Percentiles rank a stretch among this genome's conserved stretches.
phyloP scores from a whole-genome alignment of 169 alveolate species.

The Plasmodium gonderi region DNA sequence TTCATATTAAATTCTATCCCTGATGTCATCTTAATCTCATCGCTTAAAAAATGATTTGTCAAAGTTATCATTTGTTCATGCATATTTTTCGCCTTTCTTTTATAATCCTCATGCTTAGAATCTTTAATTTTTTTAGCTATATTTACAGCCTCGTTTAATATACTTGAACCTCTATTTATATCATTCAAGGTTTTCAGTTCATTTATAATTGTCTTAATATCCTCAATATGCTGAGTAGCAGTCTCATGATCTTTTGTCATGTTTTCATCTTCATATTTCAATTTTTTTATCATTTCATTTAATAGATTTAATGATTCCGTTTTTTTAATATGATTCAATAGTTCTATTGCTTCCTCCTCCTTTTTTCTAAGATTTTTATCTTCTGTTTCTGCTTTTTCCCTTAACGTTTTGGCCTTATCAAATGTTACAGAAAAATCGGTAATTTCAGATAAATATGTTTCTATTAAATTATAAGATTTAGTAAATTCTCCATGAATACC shows the following conservation, averaged over 20 bases:
- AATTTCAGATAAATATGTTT: not conserved
- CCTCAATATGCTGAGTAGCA: not conserved
- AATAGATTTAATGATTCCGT: constrained; percentile 2
- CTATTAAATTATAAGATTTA: not conserved
- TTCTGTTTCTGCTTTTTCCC: not conserved
- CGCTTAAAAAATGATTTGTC: constrained; percentile 16
- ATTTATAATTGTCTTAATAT: not conserved
- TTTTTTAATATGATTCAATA: constrained; percentile 5
- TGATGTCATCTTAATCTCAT: not conserved
- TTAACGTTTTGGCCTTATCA: constrained; percentile 8
- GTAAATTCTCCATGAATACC: not conserved
- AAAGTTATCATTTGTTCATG: not conserved
- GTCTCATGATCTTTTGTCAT: not conserved
- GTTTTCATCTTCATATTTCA: not conserved
- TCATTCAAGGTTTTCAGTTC: not conserved
- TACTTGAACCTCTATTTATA: not conserved
- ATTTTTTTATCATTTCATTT: not conserved
- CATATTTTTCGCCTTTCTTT: not conserved
- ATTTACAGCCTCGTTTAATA: not conserved
- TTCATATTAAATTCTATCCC: not conserved
- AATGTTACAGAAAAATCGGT: not conserved
- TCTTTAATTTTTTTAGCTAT: not conserved
- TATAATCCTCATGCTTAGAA: not conserved
- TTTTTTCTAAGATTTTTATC: not conserved
- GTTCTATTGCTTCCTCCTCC: constrained; percentile 12